Percentiles rank a stretch among this genome's conserved stretches.
Evolutionary conservation across 2,329 filamentous ascomycete genomes (phyloP).

Genomic region (Colletotrichum truncatum): DNA sequence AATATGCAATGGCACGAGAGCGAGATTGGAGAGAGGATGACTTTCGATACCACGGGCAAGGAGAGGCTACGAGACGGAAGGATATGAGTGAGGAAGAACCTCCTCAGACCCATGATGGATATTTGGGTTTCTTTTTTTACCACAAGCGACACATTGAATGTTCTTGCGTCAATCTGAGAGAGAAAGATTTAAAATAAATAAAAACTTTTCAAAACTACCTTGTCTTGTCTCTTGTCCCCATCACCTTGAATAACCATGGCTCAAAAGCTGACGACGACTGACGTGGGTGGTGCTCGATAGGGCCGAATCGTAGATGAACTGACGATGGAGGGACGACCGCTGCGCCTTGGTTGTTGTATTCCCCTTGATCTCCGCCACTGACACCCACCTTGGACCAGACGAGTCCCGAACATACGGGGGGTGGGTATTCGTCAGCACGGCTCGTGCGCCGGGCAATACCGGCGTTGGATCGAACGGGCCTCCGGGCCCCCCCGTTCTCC

Average conservation of each 20-base stretch:
- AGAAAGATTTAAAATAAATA: not conserved
- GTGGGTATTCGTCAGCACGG: not conserved
- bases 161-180: not conserved
- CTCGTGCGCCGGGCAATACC: not conserved
- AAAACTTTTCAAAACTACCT: not conserved
- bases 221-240: not conserved
- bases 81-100: not conserved
- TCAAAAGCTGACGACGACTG: not conserved
- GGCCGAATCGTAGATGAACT: not conserved
- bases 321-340: not conserved
- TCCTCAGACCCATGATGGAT: not conserved
- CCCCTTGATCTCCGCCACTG: not conserved
- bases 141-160: slow-evolving; percentile 4
- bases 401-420: not conserved
- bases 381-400: not conserved
- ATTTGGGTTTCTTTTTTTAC: slow-evolving; percentile 9
- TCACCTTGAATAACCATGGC: not conserved
- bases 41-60: slow-evolving; percentile 21
- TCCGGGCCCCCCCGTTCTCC: not conserved
- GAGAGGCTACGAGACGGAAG: not conserved
- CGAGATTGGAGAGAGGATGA: not conserved
- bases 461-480: not conserved
- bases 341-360: not conserved
- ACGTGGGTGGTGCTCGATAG: too few relatives aligned
- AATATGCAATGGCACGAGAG: slow-evolving; percentile 20